Base-by-base conservation (phyloP, 345 rosid species). In the Acer yangbiense region DNA sequence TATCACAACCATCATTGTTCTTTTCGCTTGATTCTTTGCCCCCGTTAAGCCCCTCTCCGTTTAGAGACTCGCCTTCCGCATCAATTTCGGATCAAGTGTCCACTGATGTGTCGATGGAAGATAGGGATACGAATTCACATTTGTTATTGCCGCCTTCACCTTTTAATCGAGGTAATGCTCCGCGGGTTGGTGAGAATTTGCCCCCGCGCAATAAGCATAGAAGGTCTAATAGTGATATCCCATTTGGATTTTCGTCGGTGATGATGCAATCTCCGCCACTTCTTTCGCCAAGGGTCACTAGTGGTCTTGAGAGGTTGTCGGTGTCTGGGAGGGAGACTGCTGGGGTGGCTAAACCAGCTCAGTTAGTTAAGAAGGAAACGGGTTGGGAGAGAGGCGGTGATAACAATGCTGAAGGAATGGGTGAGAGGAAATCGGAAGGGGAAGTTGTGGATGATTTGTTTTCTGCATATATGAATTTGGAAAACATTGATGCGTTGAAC, bases 391-490 rank as follows among this genome's bases (percentile, higher is more conserved):
- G 76, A 83, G 87, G 85, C 55, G 77, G 77, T 12, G 88, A 85
- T 48, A 72, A 55, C 75, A 81, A 71, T 76, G 83, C 76, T 3
- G 93, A 93, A 86, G 94, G 93, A 20, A 86, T 79, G 79, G 91
- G 90, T 11, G 98, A 91, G 88, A 85, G 95, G 77, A 92, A 88
- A 82, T 81, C 91, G 2, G 93, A 92, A 83, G 97, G 92, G 60
- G 93, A 92, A 80, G 86, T 84, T 35, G 91, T 92, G 80, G 99
- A 96, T 81, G 99, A 94, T 78, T 85, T 94, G 79, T 89, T 96
- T 83, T 94, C 97, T 9, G 97, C 98, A 0, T 96, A 92, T 72
- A 96, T 96, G 97, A 96, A 96, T 85, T 86, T 96, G 83, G 99
- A 96, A 4, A 90, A 86, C 52, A 94, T 96, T 32, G 99, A 94